A percentile compares a stretch with the other conserved stretches of the same genome.
These are phyloP conservation scores for Parastagonospora avenae DNA, from an alignment of 2,329 filamentous ascomycete species.

Conservation along the genomic window DNA sequence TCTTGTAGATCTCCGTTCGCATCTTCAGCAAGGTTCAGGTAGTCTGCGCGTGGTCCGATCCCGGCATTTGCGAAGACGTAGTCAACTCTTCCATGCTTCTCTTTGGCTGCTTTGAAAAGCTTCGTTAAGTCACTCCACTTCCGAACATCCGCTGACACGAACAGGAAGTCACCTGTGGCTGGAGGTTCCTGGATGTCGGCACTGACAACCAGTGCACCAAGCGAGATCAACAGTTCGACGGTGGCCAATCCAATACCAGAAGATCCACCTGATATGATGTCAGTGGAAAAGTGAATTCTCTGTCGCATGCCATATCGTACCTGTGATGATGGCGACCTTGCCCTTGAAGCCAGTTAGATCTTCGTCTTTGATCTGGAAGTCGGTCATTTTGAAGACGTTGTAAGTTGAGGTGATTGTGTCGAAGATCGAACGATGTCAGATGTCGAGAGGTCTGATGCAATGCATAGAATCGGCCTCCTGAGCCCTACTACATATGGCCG, in stretches of 20 bases:
- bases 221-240: constrained; percentile 55
- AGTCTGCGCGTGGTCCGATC: constrained; percentile 54
- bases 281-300: not conserved
- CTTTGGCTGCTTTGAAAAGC: constrained; percentile 59
- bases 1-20: constrained; percentile 56
- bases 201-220: constrained; percentile 61
- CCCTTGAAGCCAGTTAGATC: constrained; percentile 24
- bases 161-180: constrained; percentile 26
- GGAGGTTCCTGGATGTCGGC: constrained; percentile 57
- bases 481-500: too few relatives aligned
- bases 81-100: constrained; percentile 51
- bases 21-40: constrained; percentile 55
- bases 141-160: constrained; percentile 50
- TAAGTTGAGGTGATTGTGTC: not conserved
- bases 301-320: constrained; percentile 4
- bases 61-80: constrained; percentile 63
- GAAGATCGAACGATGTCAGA: too few relatives aligned
- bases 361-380: constrained; percentile 26
- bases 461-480: too few relatives aligned
- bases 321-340: constrained; percentile 28
- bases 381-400: constrained; percentile 16
- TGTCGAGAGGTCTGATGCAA: too few relatives aligned
- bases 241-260: constrained; percentile 66
- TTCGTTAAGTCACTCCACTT: constrained; percentile 57
- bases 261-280: constrained; percentile 52